Conservation (phyloP, 2,329 filamentous ascomycete genomes). For the Cephalotrichum gorgonifer region DNA sequence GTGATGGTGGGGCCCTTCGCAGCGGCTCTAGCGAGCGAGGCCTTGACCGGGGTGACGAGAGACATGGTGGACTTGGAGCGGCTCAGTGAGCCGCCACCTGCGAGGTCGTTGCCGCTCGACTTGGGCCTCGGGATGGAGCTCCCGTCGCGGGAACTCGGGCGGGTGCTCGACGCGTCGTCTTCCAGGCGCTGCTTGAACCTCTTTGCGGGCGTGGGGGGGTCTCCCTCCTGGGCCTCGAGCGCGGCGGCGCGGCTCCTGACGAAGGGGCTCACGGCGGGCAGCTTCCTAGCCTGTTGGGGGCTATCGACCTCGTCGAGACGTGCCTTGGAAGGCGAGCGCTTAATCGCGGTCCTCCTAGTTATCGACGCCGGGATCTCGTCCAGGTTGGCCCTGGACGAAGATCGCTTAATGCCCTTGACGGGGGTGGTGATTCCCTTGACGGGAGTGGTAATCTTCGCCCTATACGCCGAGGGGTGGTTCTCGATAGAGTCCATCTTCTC, state of each 20-base stretch:
- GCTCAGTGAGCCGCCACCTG: slow-evolving; percentile 18
- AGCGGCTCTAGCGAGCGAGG: slow-evolving; percentile 50
- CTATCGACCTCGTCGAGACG: slow-evolving; percentile 20
- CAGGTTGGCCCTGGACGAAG: slow-evolving; percentile 20
- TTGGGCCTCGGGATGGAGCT: slow-evolving; percentile 40
- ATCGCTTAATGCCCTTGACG: slow-evolving; percentile 21
- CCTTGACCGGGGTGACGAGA: slow-evolving; percentile 69
- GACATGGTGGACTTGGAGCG: slow-evolving; percentile 40
- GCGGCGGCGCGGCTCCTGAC: neutral
- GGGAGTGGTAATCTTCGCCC: slow-evolving; percentile 38
- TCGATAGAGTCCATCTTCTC: slow-evolving; percentile 97
- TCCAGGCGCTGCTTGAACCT: slow-evolving; percentile 56
- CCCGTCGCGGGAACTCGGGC: slow-evolving; percentile 45
- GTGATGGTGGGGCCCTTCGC: slow-evolving; percentile 16
- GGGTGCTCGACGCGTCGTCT: slow-evolving; percentile 59
- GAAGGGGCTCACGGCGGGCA: slow-evolving; percentile 10
- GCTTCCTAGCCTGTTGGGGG: slow-evolving; percentile 15
- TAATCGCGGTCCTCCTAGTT: slow-evolving; percentile 16
- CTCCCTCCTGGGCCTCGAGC: slow-evolving; percentile 6
- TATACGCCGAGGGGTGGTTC: slow-evolving; percentile 70
- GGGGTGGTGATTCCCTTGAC: slow-evolving; percentile 44
- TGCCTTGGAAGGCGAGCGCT: slow-evolving; percentile 34
- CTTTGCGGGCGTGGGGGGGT: slow-evolving; percentile 45
- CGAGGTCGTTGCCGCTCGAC: slow-evolving; percentile 18
- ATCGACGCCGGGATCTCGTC: slow-evolving; percentile 13